phyloP scores from a whole-genome alignment of 2,329 filamentous ascomycete genomes.

The Aspergillus intermedius region DNA sequence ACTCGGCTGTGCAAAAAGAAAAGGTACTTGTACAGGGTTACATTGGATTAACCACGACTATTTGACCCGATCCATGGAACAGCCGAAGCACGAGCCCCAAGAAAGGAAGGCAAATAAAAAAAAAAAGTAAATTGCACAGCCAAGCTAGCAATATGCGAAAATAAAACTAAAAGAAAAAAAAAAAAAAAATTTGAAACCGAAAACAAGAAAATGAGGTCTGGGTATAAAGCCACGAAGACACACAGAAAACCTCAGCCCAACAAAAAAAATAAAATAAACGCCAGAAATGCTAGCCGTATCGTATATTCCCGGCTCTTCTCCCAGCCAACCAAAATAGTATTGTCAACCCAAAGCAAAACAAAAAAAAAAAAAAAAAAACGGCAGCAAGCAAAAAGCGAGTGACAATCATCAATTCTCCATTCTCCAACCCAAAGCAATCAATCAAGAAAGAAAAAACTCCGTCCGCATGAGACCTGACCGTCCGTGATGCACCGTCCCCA shows the following conservation, averaged over 20 bases:
- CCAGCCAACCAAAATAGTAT: background rate
- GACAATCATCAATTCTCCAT: too few species aligned
- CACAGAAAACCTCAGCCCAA: conserved; percentile 1
- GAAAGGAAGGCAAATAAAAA: background rate
- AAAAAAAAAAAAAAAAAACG: too few species aligned
- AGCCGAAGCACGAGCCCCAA: too few species aligned
- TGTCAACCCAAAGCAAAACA: too few species aligned
- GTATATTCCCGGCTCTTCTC: background rate
- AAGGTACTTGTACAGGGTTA: too few species aligned
- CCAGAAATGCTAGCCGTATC: background rate
- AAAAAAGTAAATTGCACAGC: background rate
- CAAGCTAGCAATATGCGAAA: background rate
- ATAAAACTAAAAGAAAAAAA: background rate
- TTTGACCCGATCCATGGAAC: too few species aligned
- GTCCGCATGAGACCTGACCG: background rate
- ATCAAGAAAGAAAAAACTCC: background rate
- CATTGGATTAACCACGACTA: too few species aligned
- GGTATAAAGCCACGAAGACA: background rate
- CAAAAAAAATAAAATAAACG: background rate
- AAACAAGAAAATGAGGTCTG: conserved; percentile 1
- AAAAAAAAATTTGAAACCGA: background rate
- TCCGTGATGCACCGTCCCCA: background rate
- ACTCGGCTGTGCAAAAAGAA: too few species aligned
- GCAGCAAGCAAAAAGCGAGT: too few species aligned
- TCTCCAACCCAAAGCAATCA: background rate